phyloP scores from a whole-genome alignment of 352 stramenopile species.

The Phytopythium sindhum region DNA sequence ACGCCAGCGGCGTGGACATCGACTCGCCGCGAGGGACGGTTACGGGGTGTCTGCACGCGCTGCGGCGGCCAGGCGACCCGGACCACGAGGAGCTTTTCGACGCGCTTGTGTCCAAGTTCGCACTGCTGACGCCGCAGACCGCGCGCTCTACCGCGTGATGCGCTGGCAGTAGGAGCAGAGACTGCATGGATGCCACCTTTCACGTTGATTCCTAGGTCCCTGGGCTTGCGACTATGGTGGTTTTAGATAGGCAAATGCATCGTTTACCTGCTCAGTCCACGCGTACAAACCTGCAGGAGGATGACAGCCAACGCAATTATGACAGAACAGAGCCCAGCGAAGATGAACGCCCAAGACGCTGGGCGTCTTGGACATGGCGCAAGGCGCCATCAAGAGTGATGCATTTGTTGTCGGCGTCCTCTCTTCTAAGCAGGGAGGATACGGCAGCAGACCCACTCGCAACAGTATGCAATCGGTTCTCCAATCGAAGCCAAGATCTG shows the following conservation, averaged over 20 bases:
- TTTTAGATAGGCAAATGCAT: not conserved
- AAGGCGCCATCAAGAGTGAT: not conserved
- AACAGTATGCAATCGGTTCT: not conserved
- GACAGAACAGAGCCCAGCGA: not conserved
- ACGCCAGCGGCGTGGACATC: constrained; percentile 75
- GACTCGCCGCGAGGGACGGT: constrained; percentile 56
- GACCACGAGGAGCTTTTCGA: constrained; percentile 50
- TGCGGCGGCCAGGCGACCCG: constrained; percentile 25
- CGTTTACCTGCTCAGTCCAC: not conserved
- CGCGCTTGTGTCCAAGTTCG: constrained; percentile 65
- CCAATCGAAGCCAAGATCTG: not conserved
- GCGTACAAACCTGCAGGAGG: not conserved
- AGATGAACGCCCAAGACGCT: not conserved
- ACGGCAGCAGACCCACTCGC: not conserved
- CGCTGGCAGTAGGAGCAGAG: not conserved
- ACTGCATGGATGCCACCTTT: not conserved
- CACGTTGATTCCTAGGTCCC: no score
- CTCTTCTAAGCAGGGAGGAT: not conserved
- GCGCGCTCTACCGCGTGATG: constrained; percentile 9
- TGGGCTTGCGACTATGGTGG: not conserved
- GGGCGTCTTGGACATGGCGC: not conserved
- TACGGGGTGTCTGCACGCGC: constrained; percentile 60
- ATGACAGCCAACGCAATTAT: not conserved
- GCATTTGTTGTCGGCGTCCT: not conserved
- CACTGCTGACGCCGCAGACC: constrained; percentile 31